Evolutionary conservation across 1,284 basidiomycete genomes (phyloP).

Genomic region (Anthracocystis panici-leucophaei): DNA sequence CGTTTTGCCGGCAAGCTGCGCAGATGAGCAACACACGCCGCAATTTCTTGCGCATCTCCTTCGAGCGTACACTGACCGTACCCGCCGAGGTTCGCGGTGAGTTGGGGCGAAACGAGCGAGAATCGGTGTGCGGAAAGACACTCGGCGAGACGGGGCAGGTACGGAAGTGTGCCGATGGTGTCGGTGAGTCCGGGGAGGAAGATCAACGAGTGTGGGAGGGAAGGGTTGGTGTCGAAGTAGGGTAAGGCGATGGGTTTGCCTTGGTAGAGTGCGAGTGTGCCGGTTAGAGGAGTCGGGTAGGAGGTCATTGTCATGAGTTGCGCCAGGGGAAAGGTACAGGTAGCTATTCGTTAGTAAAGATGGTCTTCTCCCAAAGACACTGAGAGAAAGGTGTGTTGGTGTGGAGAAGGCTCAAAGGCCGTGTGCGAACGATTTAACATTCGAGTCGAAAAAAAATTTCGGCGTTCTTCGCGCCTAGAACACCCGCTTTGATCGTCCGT

Average conservation of each 20-base stretch:
- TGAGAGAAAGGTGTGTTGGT: no score
- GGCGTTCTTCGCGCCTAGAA: no score
- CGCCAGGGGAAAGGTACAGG: not conserved
- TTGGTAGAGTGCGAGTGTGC: conserved; percentile 52
- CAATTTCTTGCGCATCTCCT: conserved; percentile 64
- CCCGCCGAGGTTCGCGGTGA: conserved; percentile 60
- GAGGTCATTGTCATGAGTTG: not conserved
- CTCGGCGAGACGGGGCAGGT: conserved; percentile 45
- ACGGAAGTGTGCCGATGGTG: conserved; percentile 60
- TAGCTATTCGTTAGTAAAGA: no score
- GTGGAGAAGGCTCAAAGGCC: not conserved
- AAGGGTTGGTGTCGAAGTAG: conserved; percentile 53
- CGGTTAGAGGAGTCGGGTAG: conserved; percentile 19
- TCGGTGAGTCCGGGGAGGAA: conserved; percentile 63
- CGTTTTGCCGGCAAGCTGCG: conserved; percentile 15
- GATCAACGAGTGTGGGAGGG: conserved; percentile 51
- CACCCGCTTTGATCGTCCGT: not conserved
- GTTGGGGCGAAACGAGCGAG: conserved; percentile 57
- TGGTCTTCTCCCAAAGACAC: no score
- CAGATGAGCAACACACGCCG: conserved; percentile 45
- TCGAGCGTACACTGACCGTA: conserved; percentile 60
- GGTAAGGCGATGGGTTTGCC: conserved; percentile 48
- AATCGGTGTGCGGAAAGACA: conserved; percentile 34
- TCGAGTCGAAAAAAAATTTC: no score
- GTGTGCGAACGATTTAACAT: not conserved